A percentile compares a stretch with the other conserved stretches of the same genome.
Evolutionary conservation across 2,329 filamentous ascomycete species (phyloP).

Genomic region (Fusarium keratoplasticum): DNA sequence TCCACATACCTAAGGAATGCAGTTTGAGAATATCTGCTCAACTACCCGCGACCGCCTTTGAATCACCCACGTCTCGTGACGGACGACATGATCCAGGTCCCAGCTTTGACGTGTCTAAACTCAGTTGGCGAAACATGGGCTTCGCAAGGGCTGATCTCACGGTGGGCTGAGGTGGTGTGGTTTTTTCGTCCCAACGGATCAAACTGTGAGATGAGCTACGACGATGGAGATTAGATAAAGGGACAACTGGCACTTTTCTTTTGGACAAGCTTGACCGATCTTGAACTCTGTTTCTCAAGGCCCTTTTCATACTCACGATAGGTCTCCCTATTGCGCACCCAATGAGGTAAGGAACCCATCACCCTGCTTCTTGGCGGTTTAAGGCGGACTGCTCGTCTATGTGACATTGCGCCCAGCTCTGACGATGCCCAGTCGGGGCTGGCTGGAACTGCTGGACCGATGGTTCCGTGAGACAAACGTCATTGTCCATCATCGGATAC

Average conservation of each 20-base stretch:
- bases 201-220: background rate
- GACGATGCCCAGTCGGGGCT: background rate
- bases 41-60: background rate
- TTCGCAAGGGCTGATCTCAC: constrained; percentile 10
- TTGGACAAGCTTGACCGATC: background rate
- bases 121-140: constrained; percentile 3
- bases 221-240: constrained; percentile 9
- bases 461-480: background rate
- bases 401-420: background rate
- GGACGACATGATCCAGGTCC: background rate
- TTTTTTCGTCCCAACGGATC: constrained; percentile 25
- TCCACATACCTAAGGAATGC: background rate
- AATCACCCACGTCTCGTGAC: background rate
- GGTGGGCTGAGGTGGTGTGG: constrained; percentile 36
- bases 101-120: constrained; percentile 1
- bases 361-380: background rate
- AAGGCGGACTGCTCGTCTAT: background rate
- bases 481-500: background rate
- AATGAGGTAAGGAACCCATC: background rate
- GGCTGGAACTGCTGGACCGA: background rate
- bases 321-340: background rate
- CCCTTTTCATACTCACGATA: background rate
- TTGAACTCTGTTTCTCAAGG: background rate
- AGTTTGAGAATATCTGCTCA: background rate
- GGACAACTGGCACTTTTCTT: background rate